These are phyloP conservation scores for Flaveria robusta DNA, from an alignment of 129 eudicot genomes.

Conservation along the genomic window DNA sequence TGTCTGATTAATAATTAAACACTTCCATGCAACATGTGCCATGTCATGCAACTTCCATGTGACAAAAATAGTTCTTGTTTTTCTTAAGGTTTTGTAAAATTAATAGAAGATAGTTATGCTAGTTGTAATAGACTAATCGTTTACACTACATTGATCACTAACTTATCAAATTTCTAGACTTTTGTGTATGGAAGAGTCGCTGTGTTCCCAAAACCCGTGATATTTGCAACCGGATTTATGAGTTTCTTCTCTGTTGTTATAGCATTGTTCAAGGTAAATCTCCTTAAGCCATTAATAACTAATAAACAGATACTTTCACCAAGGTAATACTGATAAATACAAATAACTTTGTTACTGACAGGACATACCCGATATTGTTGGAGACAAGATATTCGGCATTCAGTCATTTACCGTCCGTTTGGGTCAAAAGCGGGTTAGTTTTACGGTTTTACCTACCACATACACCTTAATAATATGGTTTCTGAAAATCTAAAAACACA, in stretches of 20 bases:
- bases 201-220: constrained; percentile 74
- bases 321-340: background rate
- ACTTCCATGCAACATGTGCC: too few species aligned
- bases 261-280: constrained; percentile 85
- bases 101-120: background rate
- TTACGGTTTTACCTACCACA: background rate
- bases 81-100: background rate
- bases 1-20: too few species aligned
- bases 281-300: constrained; percentile 8
- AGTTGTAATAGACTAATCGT: background rate
- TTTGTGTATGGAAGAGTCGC: constrained; percentile 70
- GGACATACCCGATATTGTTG: constrained; percentile 98
- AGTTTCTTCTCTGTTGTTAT: constrained; percentile 98
- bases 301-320: background rate
- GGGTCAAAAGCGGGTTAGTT: constrained; percentile 80
- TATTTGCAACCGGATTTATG: constrained; percentile 98
- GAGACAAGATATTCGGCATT: constrained; percentile 90
- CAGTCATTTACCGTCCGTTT: constrained; percentile 88
- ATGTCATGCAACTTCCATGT: background rate
- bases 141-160: constrained; percentile 8
- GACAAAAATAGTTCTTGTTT: background rate
- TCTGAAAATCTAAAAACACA: background rate
- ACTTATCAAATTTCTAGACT: constrained; percentile 54
- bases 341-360: constrained; percentile 16
- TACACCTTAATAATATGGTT: background rate